Evolutionary conservation across 495 filamentous ascomycete genomes (phyloP).

Genomic region (Penicillium odoratum): DNA sequence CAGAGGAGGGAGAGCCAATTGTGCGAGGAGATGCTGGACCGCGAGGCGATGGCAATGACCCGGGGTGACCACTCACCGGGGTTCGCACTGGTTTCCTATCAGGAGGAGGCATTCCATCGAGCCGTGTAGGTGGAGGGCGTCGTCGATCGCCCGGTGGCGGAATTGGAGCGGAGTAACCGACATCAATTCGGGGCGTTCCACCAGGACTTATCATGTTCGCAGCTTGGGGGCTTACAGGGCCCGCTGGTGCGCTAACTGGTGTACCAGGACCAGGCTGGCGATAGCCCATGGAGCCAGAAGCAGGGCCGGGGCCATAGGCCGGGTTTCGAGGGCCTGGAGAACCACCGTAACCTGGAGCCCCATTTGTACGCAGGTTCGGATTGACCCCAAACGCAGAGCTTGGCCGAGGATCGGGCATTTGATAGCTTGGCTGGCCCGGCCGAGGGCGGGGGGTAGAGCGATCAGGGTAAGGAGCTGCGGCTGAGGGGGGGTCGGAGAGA

Average conservation of each 20-base stretch:
- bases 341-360: slow-evolving; percentile 26
- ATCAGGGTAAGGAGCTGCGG: slow-evolving; percentile 43
- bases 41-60: slow-evolving; percentile 27
- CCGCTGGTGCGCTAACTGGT: slow-evolving; percentile 28
- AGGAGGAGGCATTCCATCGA: slow-evolving; percentile 33
- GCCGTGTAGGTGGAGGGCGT: slow-evolving; percentile 34
- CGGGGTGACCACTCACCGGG: slow-evolving; percentile 28
- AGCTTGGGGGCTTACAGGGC: slow-evolving; percentile 32
- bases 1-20: slow-evolving; percentile 31
- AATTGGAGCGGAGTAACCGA: slow-evolving; percentile 55
- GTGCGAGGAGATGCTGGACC: slow-evolving; percentile 32
- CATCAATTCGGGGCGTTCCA: slow-evolving; percentile 47
- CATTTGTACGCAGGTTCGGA: slow-evolving; percentile 50
- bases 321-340: slow-evolving; percentile 27
- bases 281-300: slow-evolving; percentile 35
- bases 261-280: slow-evolving; percentile 39
- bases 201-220: slow-evolving; percentile 24
- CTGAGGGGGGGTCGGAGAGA: slow-evolving; percentile 41
- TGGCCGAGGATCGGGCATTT: slow-evolving; percentile 52
- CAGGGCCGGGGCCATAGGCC: slow-evolving; percentile 35
- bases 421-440: slow-evolving; percentile 64
- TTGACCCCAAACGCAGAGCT: slow-evolving; percentile 69
- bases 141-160: slow-evolving; percentile 42
- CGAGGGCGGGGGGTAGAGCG: slow-evolving; percentile 48
- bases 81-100: slow-evolving; percentile 38